These are phyloP conservation scores for Pseudocercospora fuligena DNA, from an alignment of 2,329 filamentous ascomycete genomes.

Conservation along the genomic window DNA sequence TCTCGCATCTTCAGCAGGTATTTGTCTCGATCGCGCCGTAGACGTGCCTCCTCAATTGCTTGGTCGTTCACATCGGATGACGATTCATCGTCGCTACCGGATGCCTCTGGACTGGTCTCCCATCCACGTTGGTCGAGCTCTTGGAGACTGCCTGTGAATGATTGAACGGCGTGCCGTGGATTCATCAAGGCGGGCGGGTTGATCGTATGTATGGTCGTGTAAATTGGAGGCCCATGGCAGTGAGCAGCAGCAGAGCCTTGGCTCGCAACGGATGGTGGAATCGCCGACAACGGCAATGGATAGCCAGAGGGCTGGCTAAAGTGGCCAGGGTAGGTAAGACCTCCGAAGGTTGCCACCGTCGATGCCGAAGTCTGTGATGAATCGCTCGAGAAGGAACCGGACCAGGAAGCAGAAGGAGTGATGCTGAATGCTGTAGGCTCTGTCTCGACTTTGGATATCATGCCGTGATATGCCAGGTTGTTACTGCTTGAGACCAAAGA, in stretches of 20 bases:
- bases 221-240: background rate
- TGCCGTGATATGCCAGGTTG: background rate
- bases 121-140: constrained; percentile 7
- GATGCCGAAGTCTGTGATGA: background rate
- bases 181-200: background rate
- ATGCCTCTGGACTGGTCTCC: constrained; percentile 13
- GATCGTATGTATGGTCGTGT: background rate
- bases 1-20: constrained; percentile 59
- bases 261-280: background rate
- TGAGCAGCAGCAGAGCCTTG: constrained; percentile 1
- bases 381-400: background rate
- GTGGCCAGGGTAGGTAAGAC: background rate
- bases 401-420: background rate
- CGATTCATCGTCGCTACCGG: constrained; percentile 11
- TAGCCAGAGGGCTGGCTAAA: background rate
- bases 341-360: constrained; percentile 1
- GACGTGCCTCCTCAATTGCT: constrained; percentile 24
- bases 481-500: background rate
- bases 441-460: background rate
- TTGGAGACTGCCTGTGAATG: constrained; percentile 1
- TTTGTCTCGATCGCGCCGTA: constrained; percentile 34
- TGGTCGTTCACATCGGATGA: constrained; percentile 23
- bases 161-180: background rate
- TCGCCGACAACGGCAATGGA: background rate
- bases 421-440: background rate